Evolutionary conservation across 2,329 filamentous ascomycete genomes (phyloP), one percentile per base, ranked within the genome.

Genomic region (Helminthosporium solani): DNA sequence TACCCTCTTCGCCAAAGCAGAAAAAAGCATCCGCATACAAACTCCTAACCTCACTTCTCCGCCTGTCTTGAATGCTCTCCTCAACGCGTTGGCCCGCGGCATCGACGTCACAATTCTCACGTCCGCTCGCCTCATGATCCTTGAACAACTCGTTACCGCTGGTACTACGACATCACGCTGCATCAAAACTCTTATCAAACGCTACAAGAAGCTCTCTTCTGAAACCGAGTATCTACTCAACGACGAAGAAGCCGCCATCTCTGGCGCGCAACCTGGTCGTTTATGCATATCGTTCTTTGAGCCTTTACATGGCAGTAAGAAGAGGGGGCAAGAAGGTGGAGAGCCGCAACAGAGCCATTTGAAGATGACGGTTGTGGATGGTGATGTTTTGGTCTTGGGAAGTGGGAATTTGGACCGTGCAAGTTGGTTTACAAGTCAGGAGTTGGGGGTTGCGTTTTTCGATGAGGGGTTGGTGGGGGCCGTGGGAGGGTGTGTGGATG

Each of bases 361-460:
- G 46, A 95, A 95, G 68, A 77, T 90, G 62, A 86, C 82, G 0
- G 77, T 90, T 43, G 79, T 92, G 2, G 89, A 95, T 64, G 75
- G 76, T 1, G 75, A 83, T 50, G 81, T 83, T 16, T 75, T 85
- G 1, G 76, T 94, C 1, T 71, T 94, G 2, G 89, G 89, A 0
- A 91, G 87, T 15, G 88, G 88, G 1, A 95, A 95, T 64, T 82
- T 91, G 77, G 89, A 95, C 70, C 80, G 88, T 1, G 88, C 89
- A 7, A 91, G 87, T 63, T 94, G 87, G 87, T 91, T 82, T 69
- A 94, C 89, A 4, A 91, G 87, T 66, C 89, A 94, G 69, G 89
- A 95, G 70, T 73, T 94, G 18, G 88, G 88, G 1, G 74, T 94
- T 23, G 77, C 77, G 1, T 74, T 83, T 34, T 76, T 78, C 41